Base-by-base conservation (phyloP, 352 stramenopile species). In the Pythium apleroticum region DNA sequence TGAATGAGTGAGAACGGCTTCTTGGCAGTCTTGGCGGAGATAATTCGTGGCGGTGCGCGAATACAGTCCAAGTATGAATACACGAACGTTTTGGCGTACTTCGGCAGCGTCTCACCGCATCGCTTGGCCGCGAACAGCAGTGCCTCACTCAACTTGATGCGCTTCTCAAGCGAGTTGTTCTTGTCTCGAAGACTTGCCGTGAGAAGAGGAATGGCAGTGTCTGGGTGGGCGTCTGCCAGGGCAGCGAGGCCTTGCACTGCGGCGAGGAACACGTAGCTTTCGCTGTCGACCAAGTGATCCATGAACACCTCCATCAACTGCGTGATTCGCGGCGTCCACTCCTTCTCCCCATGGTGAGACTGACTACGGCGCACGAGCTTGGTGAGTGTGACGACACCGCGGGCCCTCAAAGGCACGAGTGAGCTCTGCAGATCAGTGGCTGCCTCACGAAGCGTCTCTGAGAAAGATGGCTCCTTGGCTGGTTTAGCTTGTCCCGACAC, bases 231-330 rank as follows among this genome's bases (percentile, higher is more conserved):
- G 45, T 95, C 84, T 0, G 80, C 66, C 9, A 95, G 66, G 22
- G 80, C 69, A 15, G 86, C 70, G 15, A 95, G 57, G 12, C 84
- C 84, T 59, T 95, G 87, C 4, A 95, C 75, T 20, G 87, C 81
- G 0, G 87, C 87, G n/a, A 95, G 76, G 49, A 81, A 95, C 2
- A 95, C 87, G 63, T 95, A 95, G 61, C 87, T 95, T 66, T 95
- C 87, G 0, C 57, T 57, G 66, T 95, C 87, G 31, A 76, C 64
- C 22, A 95, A 61, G 20, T 93, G 76, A 24, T 69, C 57, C 46
- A 92, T 62, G 61, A 90, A 93, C 17, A 94, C 75, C 35, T 52
- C 19, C 60, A 85, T 61, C 27, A 95, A 65, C 41, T 74, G 66
- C 55, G 75, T 65, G 33, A 91, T 81, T 6, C 73, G 79, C 0